phyloP scores from a whole-genome alignment of 2,329 filamentous ascomycete species.

The Thielaviopsis populi region DNA sequence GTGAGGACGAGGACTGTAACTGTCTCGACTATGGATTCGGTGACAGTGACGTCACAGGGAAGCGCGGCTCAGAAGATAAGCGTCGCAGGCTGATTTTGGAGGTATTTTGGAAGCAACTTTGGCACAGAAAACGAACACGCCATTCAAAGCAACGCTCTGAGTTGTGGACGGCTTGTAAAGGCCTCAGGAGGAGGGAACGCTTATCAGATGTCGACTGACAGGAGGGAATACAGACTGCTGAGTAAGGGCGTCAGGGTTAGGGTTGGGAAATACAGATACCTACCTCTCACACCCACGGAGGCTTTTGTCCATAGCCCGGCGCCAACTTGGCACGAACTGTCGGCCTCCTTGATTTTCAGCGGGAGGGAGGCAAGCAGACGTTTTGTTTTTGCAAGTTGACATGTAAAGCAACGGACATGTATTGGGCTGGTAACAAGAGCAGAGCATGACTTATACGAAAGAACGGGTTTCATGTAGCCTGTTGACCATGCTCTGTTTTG shows the following conservation, averaged over 20 bases:
- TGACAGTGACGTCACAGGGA: background rate
- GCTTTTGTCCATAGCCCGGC: no score
- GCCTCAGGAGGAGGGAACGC: background rate
- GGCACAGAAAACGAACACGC: background rate
- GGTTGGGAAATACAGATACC: background rate
- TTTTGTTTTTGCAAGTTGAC: background rate
- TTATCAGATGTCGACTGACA: background rate
- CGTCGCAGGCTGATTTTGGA: no score
- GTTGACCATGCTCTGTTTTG: background rate
- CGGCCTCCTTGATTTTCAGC: background rate
- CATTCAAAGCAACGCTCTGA: background rate
- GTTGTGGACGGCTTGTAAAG: background rate
- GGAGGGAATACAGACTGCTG: background rate
- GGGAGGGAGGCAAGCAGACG: background rate
- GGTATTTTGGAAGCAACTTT: background rate
- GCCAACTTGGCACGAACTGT: no score
- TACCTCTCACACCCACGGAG: background rate
- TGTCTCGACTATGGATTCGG: background rate
- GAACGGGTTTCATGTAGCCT: background rate
- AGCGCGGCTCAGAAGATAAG: background rate
- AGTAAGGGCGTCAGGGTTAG: background rate
- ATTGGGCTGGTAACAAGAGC: background rate
- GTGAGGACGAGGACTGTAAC: background rate
- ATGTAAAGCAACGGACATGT: background rate
- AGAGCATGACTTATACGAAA: background rate